Base-by-base conservation (phyloP, 805 yeast genomes). In the Jamesozyma piceae region DNA sequence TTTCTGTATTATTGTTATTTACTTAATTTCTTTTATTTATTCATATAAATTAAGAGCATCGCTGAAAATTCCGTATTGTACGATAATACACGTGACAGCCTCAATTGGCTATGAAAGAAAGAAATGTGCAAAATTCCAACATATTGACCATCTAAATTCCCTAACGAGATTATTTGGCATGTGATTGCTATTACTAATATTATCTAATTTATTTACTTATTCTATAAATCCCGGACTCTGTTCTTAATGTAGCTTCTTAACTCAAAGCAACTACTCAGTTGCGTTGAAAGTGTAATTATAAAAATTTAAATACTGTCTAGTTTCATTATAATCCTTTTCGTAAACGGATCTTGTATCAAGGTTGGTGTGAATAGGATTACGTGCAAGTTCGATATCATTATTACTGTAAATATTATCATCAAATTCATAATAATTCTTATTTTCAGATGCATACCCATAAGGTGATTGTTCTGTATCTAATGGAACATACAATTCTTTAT, bases 401-500 rank as follows among this genome's bases (percentile, higher is more conserved):
- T 39, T 20, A 15, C 26, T 27, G 20, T 27, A 15, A 10, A 17
- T 27, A 11, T 22, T 22, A 4, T 10, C 15, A 11, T 14, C 18
- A 13, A 11, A 2, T 27, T 26, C 31, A 5, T 30, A 9, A 6
- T 27, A 26, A 5, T 13, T 24, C 5, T 19, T 26, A 15, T 20
- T 11, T 11, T 22, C 22, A 4, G 20, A 6, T 2, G 11, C 15
- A 19, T 3, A 11, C 3, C 10, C 21, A 22, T 20, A 4, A 10
- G 43, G 32, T 2, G 39, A 29, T 31, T 41, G 43, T 26, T 41
- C 43, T 6, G 9, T 35, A 31, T 41, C 43, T 17, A 41, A 24
- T 3, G 43, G 43, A 9, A 29, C 9, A 19, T n/a, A 13, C 8
- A 19, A 5, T 24, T 24, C 10, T 24, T 24, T 24, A 11, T 24